Conservation (phyloP, 805 yeast genomes). For the Suhomyces sp. region DNA sequence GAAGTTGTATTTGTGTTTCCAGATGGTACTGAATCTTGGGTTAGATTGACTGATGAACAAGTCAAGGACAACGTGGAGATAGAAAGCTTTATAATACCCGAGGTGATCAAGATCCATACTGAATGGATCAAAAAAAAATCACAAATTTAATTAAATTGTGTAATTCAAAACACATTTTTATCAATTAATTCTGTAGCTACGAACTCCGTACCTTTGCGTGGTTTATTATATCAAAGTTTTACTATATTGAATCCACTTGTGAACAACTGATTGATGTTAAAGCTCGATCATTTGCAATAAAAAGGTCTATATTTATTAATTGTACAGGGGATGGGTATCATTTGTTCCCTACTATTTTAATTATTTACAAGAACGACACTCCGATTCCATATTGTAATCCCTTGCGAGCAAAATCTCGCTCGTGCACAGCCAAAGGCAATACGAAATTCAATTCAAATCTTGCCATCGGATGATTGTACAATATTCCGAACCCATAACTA, state of each 20-base stretch:
- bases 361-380: constrained; percentile 48
- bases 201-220: too few relatives aligned
- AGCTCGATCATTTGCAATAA: too few relatives aligned
- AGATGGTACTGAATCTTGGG: constrained; percentile 47
- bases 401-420: constrained; percentile 48
- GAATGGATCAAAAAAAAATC: constrained; percentile 50
- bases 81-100: constrained; percentile 79
- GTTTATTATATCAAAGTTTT: too few relatives aligned
- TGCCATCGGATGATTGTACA: constrained; percentile 58
- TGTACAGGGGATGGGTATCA: too few relatives aligned
- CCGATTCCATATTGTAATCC: constrained; percentile 63
- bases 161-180: not conserved
- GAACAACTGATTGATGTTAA: too few relatives aligned
- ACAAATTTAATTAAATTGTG: not conserved
- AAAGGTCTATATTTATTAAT: too few relatives aligned
- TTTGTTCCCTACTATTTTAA: too few relatives aligned
- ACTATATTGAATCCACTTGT: too few relatives aligned
- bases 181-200: too few relatives aligned
- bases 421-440: constrained; percentile 45
- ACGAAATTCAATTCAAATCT: constrained; percentile 58
- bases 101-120: constrained; percentile 62
- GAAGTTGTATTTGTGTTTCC: constrained; percentile 83
- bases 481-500: constrained; percentile 48
- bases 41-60: constrained; percentile 46
- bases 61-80: constrained; percentile 52